A percentile compares a stretch with the other conserved stretches of the same genome.
Evolutionary conservation across 495 filamentous ascomycete genomes (phyloP).

Genomic region (Pseudomonodictys pantanalensis): DNA sequence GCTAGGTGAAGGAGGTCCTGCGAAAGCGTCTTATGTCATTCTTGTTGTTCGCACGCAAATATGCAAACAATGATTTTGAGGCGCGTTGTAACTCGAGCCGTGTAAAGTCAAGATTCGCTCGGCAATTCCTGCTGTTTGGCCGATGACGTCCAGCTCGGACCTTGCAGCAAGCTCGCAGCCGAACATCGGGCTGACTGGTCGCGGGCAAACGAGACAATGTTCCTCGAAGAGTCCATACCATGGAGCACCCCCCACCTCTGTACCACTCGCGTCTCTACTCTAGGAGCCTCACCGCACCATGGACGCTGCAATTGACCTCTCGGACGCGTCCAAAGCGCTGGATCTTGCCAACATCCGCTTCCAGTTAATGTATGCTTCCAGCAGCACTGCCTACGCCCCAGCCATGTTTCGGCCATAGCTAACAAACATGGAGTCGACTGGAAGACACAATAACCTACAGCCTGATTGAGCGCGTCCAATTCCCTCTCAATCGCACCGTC

Average conservation of each 20-base stretch:
- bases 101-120: background rate
- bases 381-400: background rate
- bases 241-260: background rate
- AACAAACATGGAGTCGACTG: conserved; percentile 73
- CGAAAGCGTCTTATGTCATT: conserved; percentile 4
- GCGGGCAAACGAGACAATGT: no score
- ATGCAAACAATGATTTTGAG: no score
- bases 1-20: background rate
- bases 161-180: background rate
- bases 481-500: conserved; percentile 86
- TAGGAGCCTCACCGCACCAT: conserved; percentile 60
- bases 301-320: conserved; percentile 88
- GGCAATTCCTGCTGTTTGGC: background rate
- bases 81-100: no score
- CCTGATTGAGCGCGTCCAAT: conserved; percentile 96
- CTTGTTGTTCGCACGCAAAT: conserved; percentile 11
- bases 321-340: conserved; percentile 75
- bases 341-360: conserved; percentile 91
- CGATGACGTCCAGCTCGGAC: background rate
- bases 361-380: conserved; percentile 77
- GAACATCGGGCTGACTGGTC: background rate
- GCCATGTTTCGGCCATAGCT: no score
- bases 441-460: conserved; percentile 99
- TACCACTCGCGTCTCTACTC: background rate
- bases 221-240: background rate